Evolutionary conservation across 2,329 filamentous ascomycete species (phyloP), one percentile per base, ranked within the genome.

Genomic region (Exophiala spinifera): DNA sequence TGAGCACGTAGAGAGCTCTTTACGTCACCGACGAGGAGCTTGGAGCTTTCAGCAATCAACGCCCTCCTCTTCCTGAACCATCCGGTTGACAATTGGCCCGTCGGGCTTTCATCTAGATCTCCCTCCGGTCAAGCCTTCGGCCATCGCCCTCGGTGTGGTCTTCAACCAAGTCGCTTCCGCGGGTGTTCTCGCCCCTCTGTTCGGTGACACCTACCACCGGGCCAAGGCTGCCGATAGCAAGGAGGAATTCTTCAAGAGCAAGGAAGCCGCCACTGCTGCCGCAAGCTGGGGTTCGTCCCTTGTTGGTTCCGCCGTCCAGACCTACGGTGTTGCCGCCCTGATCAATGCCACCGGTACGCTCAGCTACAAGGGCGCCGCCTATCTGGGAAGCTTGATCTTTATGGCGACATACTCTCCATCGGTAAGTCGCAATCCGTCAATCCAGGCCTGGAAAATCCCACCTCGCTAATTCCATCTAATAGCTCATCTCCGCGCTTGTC

Each of bases 331-430:
- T 61, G 91, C 86, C 65, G 91, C 91, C 59, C 79, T 96, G 64
- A 88, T 92, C 80, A 97, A 97, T 74, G 91, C 91, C 63, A 97
- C 92, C 39, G 91, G 90, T 63, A 96, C 92, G 51, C 80, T 97
- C 61, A 91, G 84, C 77, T 97, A 97, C 81, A 97, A 96, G 84
- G 94, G 94, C 65, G 91, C 94, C 61, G 90, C 92, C 53, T 97
- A 96, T 78, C 81, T 97, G 58, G 94, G 94, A 64, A 81, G 81
- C 57, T 79, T 97, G 71, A 88, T 97, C 79, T 97, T 97, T 81
- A 81, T 91, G 62, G 92, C 92, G 65, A 91, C 86, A 65, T 86
- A 90, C 67, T 91, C 91, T 67, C 92, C 92, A 63, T 60, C 57
- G 51, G 57, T 60, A 60, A 31, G 55, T 57, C 10, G 3, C 3